These are phyloP conservation scores for Calocybe cyanea DNA, from an alignment of 768 basidiomycete species.

Conservation along the genomic window DNA sequence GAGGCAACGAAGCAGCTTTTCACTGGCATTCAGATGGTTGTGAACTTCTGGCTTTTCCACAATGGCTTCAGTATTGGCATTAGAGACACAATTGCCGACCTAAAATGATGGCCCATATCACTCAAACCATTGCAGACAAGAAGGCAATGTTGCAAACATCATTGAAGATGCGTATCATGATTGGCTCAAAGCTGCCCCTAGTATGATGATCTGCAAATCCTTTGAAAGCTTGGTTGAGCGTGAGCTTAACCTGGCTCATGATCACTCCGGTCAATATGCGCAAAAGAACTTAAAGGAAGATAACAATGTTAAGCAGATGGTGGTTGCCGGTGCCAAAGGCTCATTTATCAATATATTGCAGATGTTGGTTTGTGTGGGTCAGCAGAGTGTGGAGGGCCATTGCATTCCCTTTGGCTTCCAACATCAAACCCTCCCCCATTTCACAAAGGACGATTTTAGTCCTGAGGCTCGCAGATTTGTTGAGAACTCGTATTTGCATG, in stretches of 20 bases:
- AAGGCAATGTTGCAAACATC: constrained; percentile 69
- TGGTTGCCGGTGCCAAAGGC: constrained; percentile 97
- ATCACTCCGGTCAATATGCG: constrained; percentile 93
- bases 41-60: constrained; percentile 99
- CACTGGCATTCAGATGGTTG: constrained; percentile 90
- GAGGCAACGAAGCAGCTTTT: constrained; percentile 88
- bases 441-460: constrained; percentile 97
- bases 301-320: constrained; percentile 99
- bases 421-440: constrained; percentile 94
- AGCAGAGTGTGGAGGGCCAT: constrained; percentile 96
- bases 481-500: constrained; percentile 96
- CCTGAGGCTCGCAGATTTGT: constrained; percentile 98
- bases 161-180: constrained; percentile 86
- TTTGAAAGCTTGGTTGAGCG: constrained; percentile 92
- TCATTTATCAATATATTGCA: constrained; percentile 99
- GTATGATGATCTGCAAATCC: constrained; percentile 99
- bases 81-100: constrained; percentile 95
- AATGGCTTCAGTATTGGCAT: constrained; percentile 99
- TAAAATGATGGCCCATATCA: constrained; percentile 86
- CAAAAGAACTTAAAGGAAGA: constrained; percentile 97
- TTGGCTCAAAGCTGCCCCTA: constrained; percentile 83
- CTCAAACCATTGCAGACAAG: constrained; percentile 72
- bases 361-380: constrained; percentile 99
- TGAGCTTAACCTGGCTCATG: constrained; percentile 92
- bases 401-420: constrained; percentile 98